A percentile compares a stretch with the other conserved stretches of the same genome.
phyloP scores from a whole-genome alignment of 2,329 filamentous ascomycete species.

The Cyphellophora attinorum region DNA sequence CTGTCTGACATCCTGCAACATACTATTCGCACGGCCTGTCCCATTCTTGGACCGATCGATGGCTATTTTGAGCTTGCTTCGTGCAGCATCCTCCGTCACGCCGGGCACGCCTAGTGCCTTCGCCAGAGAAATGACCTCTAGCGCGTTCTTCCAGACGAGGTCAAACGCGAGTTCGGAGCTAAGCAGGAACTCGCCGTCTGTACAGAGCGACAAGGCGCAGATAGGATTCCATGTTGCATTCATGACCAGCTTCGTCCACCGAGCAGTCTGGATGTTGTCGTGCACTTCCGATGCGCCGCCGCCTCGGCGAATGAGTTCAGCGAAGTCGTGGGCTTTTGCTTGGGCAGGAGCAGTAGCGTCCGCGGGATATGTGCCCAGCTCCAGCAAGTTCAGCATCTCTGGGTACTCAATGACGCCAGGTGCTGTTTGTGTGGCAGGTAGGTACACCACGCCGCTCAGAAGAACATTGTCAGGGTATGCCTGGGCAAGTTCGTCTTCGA shows the following conservation, averaged over 20 bases:
- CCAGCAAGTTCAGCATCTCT: slow-evolving; percentile 35
- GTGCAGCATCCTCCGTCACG: slow-evolving; percentile 34
- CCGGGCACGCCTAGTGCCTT: slow-evolving; percentile 32
- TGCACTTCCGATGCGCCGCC: slow-evolving; percentile 9
- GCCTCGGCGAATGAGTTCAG: slow-evolving; percentile 22
- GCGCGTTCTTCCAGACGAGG: slow-evolving; percentile 28
- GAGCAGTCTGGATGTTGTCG: slow-evolving; percentile 18
- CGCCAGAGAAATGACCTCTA: slow-evolving; percentile 36
- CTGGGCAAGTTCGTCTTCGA: slow-evolving; percentile 42
- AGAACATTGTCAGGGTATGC: slow-evolving; percentile 42
- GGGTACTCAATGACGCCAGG: slow-evolving; percentile 42
- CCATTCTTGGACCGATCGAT: no score
- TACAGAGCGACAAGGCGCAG: slow-evolving; percentile 41
- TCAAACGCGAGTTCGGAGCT: slow-evolving; percentile 22
- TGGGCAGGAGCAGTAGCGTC: slow-evolving; percentile 18
- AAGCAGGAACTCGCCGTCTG: slow-evolving; percentile 42
- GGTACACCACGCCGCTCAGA: slow-evolving; percentile 43
- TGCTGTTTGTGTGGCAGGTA: slow-evolving; percentile 38
- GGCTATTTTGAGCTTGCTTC: slow-evolving; percentile 39
- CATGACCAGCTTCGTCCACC: slow-evolving; percentile 36
- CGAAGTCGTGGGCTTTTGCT: slow-evolving; percentile 25
- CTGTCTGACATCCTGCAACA: slow-evolving; percentile 40
- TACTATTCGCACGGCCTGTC: slow-evolving; percentile 45
- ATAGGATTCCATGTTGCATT: slow-evolving; percentile 45
- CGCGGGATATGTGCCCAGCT: slow-evolving; percentile 42